A percentile compares a stretch with the other conserved stretches of the same genome.
Evolutionary conservation across 2,329 filamentous ascomycete species (phyloP).

Genomic region (Teratosphaeria gauchensis): DNA sequence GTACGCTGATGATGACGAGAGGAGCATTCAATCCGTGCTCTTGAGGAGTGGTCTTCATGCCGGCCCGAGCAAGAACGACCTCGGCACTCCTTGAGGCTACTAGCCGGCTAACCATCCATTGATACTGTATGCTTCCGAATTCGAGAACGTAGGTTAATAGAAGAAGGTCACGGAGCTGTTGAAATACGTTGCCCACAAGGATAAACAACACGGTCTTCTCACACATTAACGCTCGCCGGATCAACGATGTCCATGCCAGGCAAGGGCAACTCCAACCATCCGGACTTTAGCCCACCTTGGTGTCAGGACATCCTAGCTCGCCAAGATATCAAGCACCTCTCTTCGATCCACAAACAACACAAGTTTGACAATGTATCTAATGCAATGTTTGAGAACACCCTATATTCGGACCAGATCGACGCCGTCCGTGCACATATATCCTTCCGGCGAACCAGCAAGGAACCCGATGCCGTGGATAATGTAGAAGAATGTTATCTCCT

Average conservation of each 20-base stretch:
- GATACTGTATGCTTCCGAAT: no score
- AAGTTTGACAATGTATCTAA: conserved; percentile 4
- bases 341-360: background rate
- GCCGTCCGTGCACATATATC: conserved; percentile 11
- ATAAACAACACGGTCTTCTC: background rate
- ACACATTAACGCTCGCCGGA: background rate
- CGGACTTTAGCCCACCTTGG: conserved; percentile 8
- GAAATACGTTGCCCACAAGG: no score
- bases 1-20: background rate
- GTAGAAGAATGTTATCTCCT: conserved; percentile 12
- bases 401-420: conserved; percentile 2
- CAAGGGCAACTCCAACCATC: conserved; percentile 4
- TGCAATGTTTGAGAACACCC: conserved; percentile 9
- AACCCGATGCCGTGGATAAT: conserved; percentile 8
- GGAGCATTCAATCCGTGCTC: background rate
- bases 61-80: no score
- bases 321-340: conserved; percentile 1
- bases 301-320: conserved; percentile 4
- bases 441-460: conserved; percentile 9
- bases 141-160: no score
- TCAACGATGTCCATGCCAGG: background rate
- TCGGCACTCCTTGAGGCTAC: no score
- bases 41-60: no score
- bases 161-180: no score
- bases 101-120: no score